phyloP scores from a whole-genome alignment of 2,329 filamentous ascomycete species.

The Xylariaceae sp. region DNA sequence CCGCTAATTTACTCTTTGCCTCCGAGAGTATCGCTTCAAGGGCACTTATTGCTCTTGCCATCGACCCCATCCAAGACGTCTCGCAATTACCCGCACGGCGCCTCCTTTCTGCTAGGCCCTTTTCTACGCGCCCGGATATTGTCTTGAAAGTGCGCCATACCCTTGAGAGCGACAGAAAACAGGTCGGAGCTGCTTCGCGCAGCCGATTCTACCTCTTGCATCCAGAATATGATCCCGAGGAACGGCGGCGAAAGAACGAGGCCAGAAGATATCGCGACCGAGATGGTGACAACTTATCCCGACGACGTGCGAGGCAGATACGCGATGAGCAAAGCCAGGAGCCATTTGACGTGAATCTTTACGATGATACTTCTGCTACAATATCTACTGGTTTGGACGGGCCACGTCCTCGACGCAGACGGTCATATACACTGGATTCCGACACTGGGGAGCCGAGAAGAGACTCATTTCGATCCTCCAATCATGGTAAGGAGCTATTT shows the following conservation, averaged over 20 bases:
- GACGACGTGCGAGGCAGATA: conserved; percentile 42
- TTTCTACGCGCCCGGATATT: conserved; percentile 71
- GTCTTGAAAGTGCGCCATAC: conserved; percentile 76
- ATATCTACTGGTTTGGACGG: conserved; percentile 41
- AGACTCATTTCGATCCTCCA: conserved; percentile 44
- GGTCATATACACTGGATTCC: conserved; percentile 45
- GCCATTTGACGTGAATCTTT: conserved; percentile 76
- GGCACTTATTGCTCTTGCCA: conserved; percentile 60
- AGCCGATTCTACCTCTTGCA: conserved; percentile 94
- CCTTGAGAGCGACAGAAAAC: conserved; percentile 78
- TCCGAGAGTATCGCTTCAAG: conserved; percentile 58
- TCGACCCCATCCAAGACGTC: conserved; percentile 57
- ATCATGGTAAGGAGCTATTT: conserved; percentile 69
- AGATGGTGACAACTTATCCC: conserved; percentile 44
- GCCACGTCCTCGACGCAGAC: conserved; percentile 36
- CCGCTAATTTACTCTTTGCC: conserved; percentile 83
- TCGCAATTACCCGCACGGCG: conserved; percentile 66
- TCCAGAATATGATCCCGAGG: conserved; percentile 84
- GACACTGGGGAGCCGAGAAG: conserved; percentile 27
- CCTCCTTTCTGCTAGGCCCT: conserved; percentile 70
- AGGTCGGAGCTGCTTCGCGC: conserved; percentile 74
- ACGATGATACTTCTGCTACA: conserved; percentile 70
- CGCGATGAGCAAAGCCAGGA: conserved; percentile 57
- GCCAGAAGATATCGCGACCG: conserved; percentile 67
- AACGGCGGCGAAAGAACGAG: conserved; percentile 66